A percentile compares a stretch with the other conserved stretches of the same genome.
phyloP scores from a whole-genome alignment of 2,329 filamentous ascomycete genomes.

The Aureobasidium vineae region DNA sequence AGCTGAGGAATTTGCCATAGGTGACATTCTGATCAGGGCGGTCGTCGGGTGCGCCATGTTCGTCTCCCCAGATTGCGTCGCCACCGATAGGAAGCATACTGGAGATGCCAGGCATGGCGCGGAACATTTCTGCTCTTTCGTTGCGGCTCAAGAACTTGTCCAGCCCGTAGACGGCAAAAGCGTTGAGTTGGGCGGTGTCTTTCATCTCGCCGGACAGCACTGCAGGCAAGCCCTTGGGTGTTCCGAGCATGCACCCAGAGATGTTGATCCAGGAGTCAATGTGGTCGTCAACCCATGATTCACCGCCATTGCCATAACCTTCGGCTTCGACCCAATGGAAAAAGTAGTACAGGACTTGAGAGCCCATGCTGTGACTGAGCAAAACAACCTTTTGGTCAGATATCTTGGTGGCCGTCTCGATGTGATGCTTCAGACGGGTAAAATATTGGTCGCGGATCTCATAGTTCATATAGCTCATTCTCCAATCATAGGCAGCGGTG shows the following conservation, averaged over 20 bases:
- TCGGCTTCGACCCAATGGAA: conserved; percentile 78
- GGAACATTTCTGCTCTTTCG: conserved; percentile 89
- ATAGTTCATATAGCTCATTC: conserved; percentile 83
- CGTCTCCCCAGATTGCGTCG: conserved; percentile 90
- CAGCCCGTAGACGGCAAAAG: conserved; percentile 93
- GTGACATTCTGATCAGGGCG: conserved; percentile 66
- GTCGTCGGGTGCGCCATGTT: conserved; percentile 86
- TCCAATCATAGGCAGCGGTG: conserved; percentile 81
- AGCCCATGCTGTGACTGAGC: conserved; percentile 95
- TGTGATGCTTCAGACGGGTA: conserved; percentile 81
- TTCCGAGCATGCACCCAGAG: conserved; percentile 95
- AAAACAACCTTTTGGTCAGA: conserved; percentile 77
- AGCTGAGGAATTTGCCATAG: conserved; percentile 82
- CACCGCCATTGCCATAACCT: conserved; percentile 74
- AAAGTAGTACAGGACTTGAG: conserved; percentile 86
- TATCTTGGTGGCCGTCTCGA: conserved; percentile 76
- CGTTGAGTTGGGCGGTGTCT: conserved; percentile 93
- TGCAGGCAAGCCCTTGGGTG: conserved; percentile 85
- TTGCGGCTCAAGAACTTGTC: conserved; percentile 92
- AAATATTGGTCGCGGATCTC: conserved; percentile 94
- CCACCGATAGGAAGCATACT: conserved; percentile 97
- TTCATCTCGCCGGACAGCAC: conserved; percentile 97
- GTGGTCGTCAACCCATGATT: conserved; percentile 84
- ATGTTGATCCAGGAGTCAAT: conserved; percentile 98
- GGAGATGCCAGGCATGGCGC: conserved; percentile 93